Percentiles rank a stretch among this genome's conserved stretches.
phyloP scores from a whole-genome alignment of 108 stramenopile genomes.

The Licmophora abbreviata region DNA sequence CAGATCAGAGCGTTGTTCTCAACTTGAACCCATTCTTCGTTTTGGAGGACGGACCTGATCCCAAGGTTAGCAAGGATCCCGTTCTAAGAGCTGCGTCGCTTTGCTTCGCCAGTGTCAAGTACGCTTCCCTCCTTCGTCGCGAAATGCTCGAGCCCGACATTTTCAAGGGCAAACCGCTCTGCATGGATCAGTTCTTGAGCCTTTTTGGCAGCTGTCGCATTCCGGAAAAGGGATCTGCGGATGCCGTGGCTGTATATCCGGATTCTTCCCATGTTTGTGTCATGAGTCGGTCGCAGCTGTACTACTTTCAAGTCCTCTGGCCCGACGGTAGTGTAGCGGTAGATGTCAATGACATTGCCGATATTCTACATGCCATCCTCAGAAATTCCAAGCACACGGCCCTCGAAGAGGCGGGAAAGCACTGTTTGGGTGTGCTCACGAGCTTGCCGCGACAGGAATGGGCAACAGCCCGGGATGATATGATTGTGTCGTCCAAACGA shows the following conservation, averaged over 20 bases:
- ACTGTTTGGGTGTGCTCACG: slow-evolving; percentile 73
- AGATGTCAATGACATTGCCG: slow-evolving; percentile 60
- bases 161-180: slow-evolving; percentile 61
- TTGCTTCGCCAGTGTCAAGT: slow-evolving; percentile 60
- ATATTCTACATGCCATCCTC: slow-evolving; percentile 67
- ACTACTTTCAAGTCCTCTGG: slow-evolving; percentile 78
- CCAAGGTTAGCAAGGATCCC: slow-evolving; percentile 59
- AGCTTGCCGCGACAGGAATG: slow-evolving; percentile 66
- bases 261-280: slow-evolving; percentile 64
- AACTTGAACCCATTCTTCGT: slow-evolving; percentile 88
- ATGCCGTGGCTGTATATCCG: slow-evolving; percentile 52
- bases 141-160: slow-evolving; percentile 64
- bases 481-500: slow-evolving; percentile 26
- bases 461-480: slow-evolving; percentile 51
- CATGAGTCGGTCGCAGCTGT: slow-evolving; percentile 57
- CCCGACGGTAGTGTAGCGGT: slow-evolving; percentile 62
- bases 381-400: slow-evolving; percentile 30
- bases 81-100: slow-evolving; percentile 62
- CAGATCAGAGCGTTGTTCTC: slow-evolving; percentile 67
- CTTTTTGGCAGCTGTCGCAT: slow-evolving; percentile 61
- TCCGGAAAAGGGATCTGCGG: slow-evolving; percentile 35
- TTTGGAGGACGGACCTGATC: slow-evolving; percentile 77
- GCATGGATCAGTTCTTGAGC: slow-evolving; percentile 70
- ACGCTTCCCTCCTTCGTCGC: slow-evolving; percentile 49
- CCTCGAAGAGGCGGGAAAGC: slow-evolving; percentile 17